phyloP scores from a whole-genome alignment of 1,139 yeast genomes.

The Hanseniaspora sp. region DNA sequence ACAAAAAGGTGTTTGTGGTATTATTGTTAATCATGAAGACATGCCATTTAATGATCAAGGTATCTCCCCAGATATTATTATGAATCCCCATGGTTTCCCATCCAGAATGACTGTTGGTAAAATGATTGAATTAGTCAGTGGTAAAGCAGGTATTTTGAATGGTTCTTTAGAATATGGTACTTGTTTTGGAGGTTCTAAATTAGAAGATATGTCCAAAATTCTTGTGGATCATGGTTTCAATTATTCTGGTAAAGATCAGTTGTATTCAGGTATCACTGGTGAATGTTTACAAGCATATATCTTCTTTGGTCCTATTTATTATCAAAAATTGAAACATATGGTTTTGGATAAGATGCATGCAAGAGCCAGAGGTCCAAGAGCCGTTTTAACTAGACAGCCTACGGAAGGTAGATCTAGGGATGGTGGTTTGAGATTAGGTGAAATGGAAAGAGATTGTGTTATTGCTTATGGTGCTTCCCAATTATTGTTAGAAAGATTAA shows the following conservation, averaged over 20 bases:
- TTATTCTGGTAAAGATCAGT: conserved; percentile 94
- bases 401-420: conserved; percentile 98
- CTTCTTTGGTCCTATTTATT: conserved; percentile 95
- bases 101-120: conserved; percentile 99
- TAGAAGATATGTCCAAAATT: conserved; percentile 91
- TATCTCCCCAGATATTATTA: conserved; percentile 83
- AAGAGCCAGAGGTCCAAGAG: conserved; percentile 98
- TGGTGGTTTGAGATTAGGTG: conserved; percentile 98
- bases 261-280: conserved; percentile 96
- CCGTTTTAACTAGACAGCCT: conserved; percentile 95
- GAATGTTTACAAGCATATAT: conserved; percentile 95
- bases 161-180: conserved; percentile 93
- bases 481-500: conserved; percentile 78
- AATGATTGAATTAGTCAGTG: conserved; percentile 91
- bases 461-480: conserved; percentile 99
- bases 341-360: conserved; percentile 99
- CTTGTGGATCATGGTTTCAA: conserved; percentile 84
- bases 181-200: conserved; percentile 92
- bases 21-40: conserved; percentile 91
- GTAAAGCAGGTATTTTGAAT: conserved; percentile 92
- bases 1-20: conserved; percentile 98
- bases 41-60: conserved; percentile 91
- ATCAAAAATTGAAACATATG: conserved; percentile 97
- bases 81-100: conserved; percentile 99
- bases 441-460: conserved; percentile 99